A percentile compares a stretch with the other conserved stretches of the same genome.
phyloP scores from a whole-genome alignment of 768 basidiomycete genomes.

The Leccinum boreale region DNA sequence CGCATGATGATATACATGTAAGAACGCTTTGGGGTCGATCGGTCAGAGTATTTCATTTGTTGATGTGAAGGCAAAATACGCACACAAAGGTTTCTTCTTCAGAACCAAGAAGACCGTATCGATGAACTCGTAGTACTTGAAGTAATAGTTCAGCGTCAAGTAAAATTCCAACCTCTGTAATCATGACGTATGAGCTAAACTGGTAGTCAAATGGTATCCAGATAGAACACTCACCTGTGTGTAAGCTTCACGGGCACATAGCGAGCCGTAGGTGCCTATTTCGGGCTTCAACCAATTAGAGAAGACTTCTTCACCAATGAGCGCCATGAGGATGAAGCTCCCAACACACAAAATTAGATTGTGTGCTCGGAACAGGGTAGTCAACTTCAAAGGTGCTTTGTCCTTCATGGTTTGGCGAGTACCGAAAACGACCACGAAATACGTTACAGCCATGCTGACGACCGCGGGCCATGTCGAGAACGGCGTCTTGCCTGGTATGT shows the following conservation, averaged over 20 bases:
- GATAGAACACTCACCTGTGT: slow-evolving; percentile 60
- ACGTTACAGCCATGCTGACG: slow-evolving; percentile 60
- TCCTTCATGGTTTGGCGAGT: slow-evolving; percentile 81
- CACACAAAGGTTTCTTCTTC: slow-evolving; percentile 96
- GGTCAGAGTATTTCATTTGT: slow-evolving; percentile 3
- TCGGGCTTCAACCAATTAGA: slow-evolving; percentile 75
- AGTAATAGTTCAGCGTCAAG: slow-evolving; percentile 96
- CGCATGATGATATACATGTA: slow-evolving; percentile 98
- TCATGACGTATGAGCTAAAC: background rate
- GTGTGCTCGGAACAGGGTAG: slow-evolving; percentile 78
- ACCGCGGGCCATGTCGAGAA: slow-evolving; percentile 75
- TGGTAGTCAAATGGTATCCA: background rate
- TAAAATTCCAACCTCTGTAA: slow-evolving; percentile 82
- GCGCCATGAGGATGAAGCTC: slow-evolving; percentile 69
- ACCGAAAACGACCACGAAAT: slow-evolving; percentile 84
- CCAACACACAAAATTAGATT: slow-evolving; percentile 83
- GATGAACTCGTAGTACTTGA: slow-evolving; percentile 92
- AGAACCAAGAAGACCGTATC: slow-evolving; percentile 94
- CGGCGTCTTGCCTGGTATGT: slow-evolving; percentile 74
- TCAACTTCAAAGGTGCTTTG: slow-evolving; percentile 65
- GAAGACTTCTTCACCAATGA: slow-evolving; percentile 86
- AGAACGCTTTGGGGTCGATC: slow-evolving; percentile 57
- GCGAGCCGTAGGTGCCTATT: slow-evolving; percentile 68
- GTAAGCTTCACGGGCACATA: slow-evolving; percentile 76
- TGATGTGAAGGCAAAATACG: slow-evolving; percentile 24